A percentile compares a stretch with the other conserved stretches of the same genome.
Conservation (phyloP, 1,139 yeast species). For the Kodamaea plutei region DNA sequence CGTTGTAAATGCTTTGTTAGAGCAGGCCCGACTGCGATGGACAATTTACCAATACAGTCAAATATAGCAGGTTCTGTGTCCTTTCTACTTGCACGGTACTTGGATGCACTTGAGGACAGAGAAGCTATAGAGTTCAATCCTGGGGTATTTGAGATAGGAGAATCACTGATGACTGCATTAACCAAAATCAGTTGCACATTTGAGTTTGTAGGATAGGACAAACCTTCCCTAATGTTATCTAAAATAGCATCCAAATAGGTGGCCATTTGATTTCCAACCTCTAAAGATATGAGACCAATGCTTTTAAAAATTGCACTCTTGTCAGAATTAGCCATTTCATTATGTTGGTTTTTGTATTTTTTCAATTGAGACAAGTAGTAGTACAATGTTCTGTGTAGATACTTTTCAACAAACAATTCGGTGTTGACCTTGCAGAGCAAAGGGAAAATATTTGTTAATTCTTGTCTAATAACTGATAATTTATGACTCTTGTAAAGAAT, state of each 20-base stretch:
- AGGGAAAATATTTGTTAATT: conserved; percentile 79
- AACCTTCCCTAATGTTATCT: conserved; percentile 78
- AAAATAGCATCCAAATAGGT: conserved; percentile 84
- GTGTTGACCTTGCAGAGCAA: conserved; percentile 77
- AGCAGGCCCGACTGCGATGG: conserved; percentile 93
- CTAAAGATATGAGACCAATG: conserved; percentile 79
- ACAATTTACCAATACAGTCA: conserved; percentile 82
- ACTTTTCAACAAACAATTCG: conserved; percentile 71
- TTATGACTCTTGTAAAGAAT: conserved; percentile 76
- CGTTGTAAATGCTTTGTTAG: conserved; percentile 82
- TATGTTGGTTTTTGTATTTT: conserved; percentile 50
- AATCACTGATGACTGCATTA: conserved; percentile 34
- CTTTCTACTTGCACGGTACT: conserved; percentile 55
- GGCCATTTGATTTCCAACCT: conserved; percentile 83
- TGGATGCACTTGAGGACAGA: conserved; percentile 41
- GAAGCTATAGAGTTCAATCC: conserved; percentile 17
- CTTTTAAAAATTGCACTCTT: conserved; percentile 75
- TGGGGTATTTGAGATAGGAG: conserved; percentile 10
- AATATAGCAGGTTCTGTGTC: conserved; percentile 86
- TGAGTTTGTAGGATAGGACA: conserved; percentile 45
- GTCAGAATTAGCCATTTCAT: conserved; percentile 48
- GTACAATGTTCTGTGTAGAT: conserved; percentile 74
- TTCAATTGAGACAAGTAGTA: conserved; percentile 78
- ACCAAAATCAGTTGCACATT: conserved; percentile 42
- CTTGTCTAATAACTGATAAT: conserved; percentile 70